A percentile compares a stretch with the other conserved stretches of the same genome.
phyloP scores from a whole-genome alignment of 495 filamentous ascomycete genomes.

The Neurospora terricola region DNA sequence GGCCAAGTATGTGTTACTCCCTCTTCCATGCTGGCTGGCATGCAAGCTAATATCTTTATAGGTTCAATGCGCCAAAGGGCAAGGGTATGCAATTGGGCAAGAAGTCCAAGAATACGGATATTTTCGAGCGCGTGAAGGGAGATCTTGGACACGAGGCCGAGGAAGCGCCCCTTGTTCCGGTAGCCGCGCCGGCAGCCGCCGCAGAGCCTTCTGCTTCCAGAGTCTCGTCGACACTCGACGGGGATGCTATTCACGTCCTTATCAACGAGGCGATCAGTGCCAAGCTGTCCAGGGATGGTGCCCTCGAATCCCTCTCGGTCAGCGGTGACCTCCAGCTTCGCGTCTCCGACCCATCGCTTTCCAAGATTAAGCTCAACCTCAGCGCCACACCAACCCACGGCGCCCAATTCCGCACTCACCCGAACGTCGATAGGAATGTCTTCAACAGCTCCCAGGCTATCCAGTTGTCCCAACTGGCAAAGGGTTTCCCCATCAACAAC shows the following conservation, averaged over 20 bases:
- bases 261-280: slow-evolving; percentile 82
- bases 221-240: slow-evolving; percentile 55
- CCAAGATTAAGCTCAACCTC: slow-evolving; percentile 78
- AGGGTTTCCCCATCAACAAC: slow-evolving; percentile 83
- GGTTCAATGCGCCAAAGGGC: slow-evolving; percentile 59
- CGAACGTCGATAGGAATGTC: slow-evolving; percentile 79
- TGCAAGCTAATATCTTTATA: slow-evolving; percentile 15
- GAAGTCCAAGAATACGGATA: slow-evolving; percentile 92
- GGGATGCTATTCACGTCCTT: slow-evolving; percentile 75
- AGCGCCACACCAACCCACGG: slow-evolving; percentile 61
- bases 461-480: slow-evolving; percentile 76
- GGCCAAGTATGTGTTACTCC: slow-evolving; percentile 48
- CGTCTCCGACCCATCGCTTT: slow-evolving; percentile 76
- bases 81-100: slow-evolving; percentile 99
- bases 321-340: slow-evolving; percentile 85
- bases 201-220: slow-evolving; percentile 48
- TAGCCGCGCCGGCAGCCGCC: slow-evolving; percentile 45
- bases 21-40: not conserved
- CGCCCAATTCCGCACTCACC: slow-evolving; percentile 84
- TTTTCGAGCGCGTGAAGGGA: slow-evolving; percentile 89
- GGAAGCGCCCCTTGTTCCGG: slow-evolving; percentile 63
- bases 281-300: slow-evolving; percentile 75
- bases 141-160: slow-evolving; percentile 75
- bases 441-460: slow-evolving; percentile 72
- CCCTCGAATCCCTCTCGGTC: slow-evolving; percentile 71